These are phyloP conservation scores for Amanita muscaria DNA, from an alignment of 768 basidiomycete species.

Conservation along the genomic window DNA sequence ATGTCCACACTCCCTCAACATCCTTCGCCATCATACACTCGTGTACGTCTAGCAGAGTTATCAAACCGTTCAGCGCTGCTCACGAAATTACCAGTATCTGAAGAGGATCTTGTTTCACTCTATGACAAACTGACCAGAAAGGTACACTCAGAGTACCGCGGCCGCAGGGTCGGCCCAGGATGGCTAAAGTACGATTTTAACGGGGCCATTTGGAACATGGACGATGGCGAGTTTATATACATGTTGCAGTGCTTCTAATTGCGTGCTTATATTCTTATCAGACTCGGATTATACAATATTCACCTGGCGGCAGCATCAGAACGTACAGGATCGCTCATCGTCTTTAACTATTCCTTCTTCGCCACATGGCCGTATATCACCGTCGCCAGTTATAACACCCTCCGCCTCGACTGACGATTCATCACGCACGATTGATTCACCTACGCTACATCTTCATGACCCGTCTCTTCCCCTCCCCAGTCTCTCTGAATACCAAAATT, in stretches of 20 bases:
- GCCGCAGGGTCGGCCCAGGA: constrained; percentile 58
- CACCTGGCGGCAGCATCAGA: constrained; percentile 55
- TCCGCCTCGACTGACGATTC: constrained; percentile 11
- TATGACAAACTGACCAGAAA: constrained; percentile 70
- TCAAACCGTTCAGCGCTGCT: constrained; percentile 6
- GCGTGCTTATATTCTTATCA: constrained; percentile 13
- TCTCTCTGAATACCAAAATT: constrained; percentile 58
- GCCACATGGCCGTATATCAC: constrained; percentile 14
- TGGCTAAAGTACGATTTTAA: constrained; percentile 87
- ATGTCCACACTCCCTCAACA: constrained; percentile 67
- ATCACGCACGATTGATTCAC: constrained; percentile 23
- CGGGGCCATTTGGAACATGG: constrained; percentile 73
- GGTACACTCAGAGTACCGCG: constrained; percentile 44
- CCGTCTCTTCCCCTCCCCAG: constrained; percentile 49
- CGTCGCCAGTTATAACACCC: constrained; percentile 6
- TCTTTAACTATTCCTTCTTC: constrained; percentile 19
- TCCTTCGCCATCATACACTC: constrained; percentile 75
- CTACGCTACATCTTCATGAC: constrained; percentile 58
- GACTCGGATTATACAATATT: constrained; percentile 89
- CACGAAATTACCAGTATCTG: constrained; percentile 40
- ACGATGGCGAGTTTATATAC: constrained; percentile 59
- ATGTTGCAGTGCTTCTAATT: not conserved
- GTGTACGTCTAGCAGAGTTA: constrained; percentile 35
- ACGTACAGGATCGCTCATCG: constrained; percentile 13
- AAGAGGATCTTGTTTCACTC: constrained; percentile 55